These are phyloP conservation scores for Basidiobolus meristosporus DNA, from an alignment of 371 early-diverging fungal genomes.

Conservation along the genomic window DNA sequence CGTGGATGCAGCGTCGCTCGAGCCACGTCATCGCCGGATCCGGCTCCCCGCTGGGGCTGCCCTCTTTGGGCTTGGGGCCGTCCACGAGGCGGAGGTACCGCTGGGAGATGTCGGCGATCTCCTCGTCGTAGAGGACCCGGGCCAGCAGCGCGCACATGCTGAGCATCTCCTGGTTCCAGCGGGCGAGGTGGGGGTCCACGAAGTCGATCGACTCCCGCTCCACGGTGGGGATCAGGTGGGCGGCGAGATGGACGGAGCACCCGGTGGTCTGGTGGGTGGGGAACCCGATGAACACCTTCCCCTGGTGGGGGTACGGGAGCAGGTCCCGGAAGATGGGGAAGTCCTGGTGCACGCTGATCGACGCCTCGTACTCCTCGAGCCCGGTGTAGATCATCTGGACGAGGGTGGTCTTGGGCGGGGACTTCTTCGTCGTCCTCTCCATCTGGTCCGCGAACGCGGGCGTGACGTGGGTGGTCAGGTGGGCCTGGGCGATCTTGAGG, in stretches of 20 bases:
- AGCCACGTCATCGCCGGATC: conserved; percentile 25
- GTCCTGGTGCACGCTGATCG: conserved; percentile 11
- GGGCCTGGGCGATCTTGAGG: too few relatives aligned
- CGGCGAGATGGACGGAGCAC: conserved; percentile 61
- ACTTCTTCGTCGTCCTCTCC: conserved; percentile 82
- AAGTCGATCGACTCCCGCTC: conserved; percentile 85
- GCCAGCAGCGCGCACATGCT: conserved; percentile 49
- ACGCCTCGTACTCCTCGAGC: conserved; percentile 57
- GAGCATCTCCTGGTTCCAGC: conserved; percentile 74
- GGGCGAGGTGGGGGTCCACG: conserved; percentile 59
- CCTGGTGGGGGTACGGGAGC: conserved; percentile 54
- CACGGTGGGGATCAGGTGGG: conserved; percentile 75
- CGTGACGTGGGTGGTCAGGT: conserved; percentile 29
- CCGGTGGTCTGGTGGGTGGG: conserved; percentile 86
- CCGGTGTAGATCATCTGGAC: conserved; percentile 54
- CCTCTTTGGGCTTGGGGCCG: background rate
- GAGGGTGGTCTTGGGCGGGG: conserved; percentile 51
- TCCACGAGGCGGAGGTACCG: conserved; percentile 17
- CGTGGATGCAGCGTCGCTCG: conserved; percentile 45
- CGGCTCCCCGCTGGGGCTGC: conserved; percentile 7
- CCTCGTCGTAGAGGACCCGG: conserved; percentile 61
- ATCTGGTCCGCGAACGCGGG: conserved; percentile 45
- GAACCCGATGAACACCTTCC: conserved; percentile 77
- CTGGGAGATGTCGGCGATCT: conserved; percentile 23
- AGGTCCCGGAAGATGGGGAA: conserved; percentile 45